Evolutionary conservation across 192 early-diverging fungal species (phyloP), one percentile per base, ranked within the genome.

Genomic region (Umbelopsis isabellina): DNA sequence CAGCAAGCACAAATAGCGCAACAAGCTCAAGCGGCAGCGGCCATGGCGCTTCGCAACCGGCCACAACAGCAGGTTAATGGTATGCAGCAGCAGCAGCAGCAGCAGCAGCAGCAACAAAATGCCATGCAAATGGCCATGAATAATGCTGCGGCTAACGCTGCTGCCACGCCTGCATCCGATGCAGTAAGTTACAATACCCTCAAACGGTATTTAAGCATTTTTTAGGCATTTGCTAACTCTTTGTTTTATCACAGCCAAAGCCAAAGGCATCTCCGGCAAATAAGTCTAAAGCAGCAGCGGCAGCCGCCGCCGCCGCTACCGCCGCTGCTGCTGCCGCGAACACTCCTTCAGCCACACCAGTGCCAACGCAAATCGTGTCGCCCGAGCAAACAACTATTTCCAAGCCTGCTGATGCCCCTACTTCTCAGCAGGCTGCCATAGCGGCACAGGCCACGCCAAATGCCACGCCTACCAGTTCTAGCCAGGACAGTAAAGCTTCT

Each of bases 211-310:
- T 30, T 30, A 49, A 16, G n/a, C 33, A 30, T 58, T 53, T 58
- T 0, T 33, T 2, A n/a, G n/a, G n/a, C n/a, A 16, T 33, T 58
- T 58, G 4, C 33, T 16, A 55, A 27, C 27, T 30, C 27, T 15
- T 1, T 22, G 12, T 61, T 27, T 61, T 18, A 35, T 27, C 13
- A 3, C 25, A 52, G 51, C 21, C 51, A 27, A 61, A 61, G 55
- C 55, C 55, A 30, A 61, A 61, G 55, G 55, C 55, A 35, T 61
- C 55, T n/a, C 55, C 55, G 11, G 55, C 55, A 4, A 55, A 12
- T 15, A 61, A 61, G 55, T 6, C 30, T 6, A 61, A 37, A 33
- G 12, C 25, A 61, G 12, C 55, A 3, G 55, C 55, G 4, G 30
- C 37, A 41, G 27, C 27, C 27, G 27, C 27, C 27, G 27, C 27